These are phyloP conservation scores for Cyclotella sp. DNA, from an alignment of 108 stramenopile species.

Conservation along the genomic window DNA sequence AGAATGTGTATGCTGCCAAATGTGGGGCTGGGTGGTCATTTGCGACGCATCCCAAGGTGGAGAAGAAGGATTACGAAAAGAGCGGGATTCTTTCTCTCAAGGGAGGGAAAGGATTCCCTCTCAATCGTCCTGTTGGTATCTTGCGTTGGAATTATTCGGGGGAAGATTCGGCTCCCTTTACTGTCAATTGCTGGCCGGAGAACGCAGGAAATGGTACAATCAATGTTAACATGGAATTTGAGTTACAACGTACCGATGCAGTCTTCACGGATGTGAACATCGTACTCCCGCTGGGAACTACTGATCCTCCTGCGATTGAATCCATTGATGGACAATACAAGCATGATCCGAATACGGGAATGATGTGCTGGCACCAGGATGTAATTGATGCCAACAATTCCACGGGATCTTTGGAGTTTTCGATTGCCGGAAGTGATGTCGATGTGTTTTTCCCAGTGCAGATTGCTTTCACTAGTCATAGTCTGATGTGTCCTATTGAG, in stretches of 20 bases:
- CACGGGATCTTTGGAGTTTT: constrained; percentile 94
- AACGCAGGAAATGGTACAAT: constrained; percentile 92
- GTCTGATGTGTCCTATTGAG: constrained; percentile 88
- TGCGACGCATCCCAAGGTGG: constrained; percentile 98
- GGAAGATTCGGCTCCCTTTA: constrained; percentile 93
- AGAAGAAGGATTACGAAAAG: constrained; percentile 92
- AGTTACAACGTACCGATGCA: constrained; percentile 76
- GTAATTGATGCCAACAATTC: constrained; percentile 86
- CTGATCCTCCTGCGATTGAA: constrained; percentile 84
- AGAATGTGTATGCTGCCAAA: constrained; percentile 62
- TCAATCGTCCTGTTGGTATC: constrained; percentile 92
- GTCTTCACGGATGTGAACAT: constrained; percentile 95
- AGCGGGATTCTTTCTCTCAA: constrained; percentile 90
- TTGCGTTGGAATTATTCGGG: constrained; percentile 91
- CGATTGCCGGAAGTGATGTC: constrained; percentile 76
- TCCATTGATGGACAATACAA: constrained; percentile 92
- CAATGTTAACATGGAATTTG: constrained; percentile 97
- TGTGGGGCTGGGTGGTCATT: constrained; percentile 77
- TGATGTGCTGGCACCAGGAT: constrained; percentile 97
- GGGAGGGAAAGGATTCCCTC: constrained; percentile 93
- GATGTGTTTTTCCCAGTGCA: constrained; percentile 97
- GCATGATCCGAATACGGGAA: constrained; percentile 89
- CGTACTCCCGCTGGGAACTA: constrained; percentile 91
- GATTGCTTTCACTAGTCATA: constrained; percentile 91
- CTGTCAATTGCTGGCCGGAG: constrained; percentile 99